Percentiles rank a stretch among this genome's conserved stretches.
Conservation (phyloP, 345 rosid genomes). For the Capsella bursapastoris region DNA sequence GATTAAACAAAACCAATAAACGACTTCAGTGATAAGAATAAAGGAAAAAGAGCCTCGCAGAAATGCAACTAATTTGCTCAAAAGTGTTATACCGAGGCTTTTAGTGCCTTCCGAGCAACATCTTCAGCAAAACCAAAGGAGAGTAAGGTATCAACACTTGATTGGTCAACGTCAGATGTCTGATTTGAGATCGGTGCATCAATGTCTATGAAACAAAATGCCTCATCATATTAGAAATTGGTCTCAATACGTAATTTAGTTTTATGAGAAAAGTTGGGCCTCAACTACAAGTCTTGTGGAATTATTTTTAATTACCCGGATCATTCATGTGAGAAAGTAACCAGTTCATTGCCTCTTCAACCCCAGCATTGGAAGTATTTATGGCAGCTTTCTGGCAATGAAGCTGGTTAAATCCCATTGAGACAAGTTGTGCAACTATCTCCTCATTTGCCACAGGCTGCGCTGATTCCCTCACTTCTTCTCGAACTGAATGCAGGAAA, state of each 20-base stretch:
- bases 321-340: slow-evolving; percentile 91
- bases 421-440: slow-evolving; percentile 86
- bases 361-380: slow-evolving; percentile 79
- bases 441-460: slow-evolving; percentile 72
- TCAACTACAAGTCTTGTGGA: background rate
- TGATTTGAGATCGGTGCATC: slow-evolving; percentile 67
- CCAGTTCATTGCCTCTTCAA: slow-evolving; percentile 99
- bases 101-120: slow-evolving; percentile 80
- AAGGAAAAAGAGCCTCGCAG: background rate
- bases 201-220: slow-evolving; percentile 59
- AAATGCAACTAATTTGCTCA: background rate
- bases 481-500: slow-evolving; percentile 53
- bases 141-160: slow-evolving; percentile 74
- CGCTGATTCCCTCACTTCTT: slow-evolving; percentile 56
- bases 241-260: background rate
- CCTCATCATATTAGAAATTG: slow-evolving; percentile 14
- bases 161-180: slow-evolving; percentile 58
- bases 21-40: background rate
- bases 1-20: background rate
- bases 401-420: slow-evolving; percentile 89
- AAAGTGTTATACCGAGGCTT: slow-evolving; percentile 64
- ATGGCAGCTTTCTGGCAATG: slow-evolving; percentile 97
- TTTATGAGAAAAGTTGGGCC: slow-evolving; percentile 13
- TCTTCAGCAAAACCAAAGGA: slow-evolving; percentile 94
- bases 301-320: slow-evolving; percentile 61